Evolutionary conservation across 169 alveolate species (phyloP).

Genomic region (Plasmodium falciparum): DNA sequence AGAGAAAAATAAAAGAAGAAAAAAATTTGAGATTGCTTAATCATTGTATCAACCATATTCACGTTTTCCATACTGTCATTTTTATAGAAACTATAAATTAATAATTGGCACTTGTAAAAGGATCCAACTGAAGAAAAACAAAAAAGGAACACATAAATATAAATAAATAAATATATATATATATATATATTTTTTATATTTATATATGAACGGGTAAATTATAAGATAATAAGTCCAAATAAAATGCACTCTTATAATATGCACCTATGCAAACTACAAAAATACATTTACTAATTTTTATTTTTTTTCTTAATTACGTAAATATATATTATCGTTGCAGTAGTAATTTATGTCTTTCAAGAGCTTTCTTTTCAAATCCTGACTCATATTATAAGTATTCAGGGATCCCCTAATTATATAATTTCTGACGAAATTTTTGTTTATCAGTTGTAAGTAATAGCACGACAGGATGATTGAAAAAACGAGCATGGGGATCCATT

Average conservation of each 20-base stretch:
- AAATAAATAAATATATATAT: background rate
- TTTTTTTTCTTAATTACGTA: conserved; percentile 19
- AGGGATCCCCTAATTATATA: background rate
- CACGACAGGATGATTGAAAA: conserved; percentile 6
- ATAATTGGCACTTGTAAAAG: conserved; percentile 46
- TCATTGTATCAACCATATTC: conserved; percentile 30
- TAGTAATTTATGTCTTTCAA: conserved; percentile 8
- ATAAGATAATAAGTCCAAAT: too few relatives aligned
- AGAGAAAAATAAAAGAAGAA: conserved; percentile 52
- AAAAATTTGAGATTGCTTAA: conserved; percentile 42
- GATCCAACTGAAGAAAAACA: conserved; percentile 13
- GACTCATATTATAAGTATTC: background rate
- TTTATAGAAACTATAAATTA: conserved; percentile 2
- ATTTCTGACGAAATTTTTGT: conserved; percentile 1
- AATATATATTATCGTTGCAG: conserved; percentile 13
- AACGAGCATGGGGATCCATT: conserved; percentile 32
- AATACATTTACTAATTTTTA: background rate
- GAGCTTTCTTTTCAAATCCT: background rate
- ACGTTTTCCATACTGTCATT: background rate
- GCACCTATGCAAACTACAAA: background rate
- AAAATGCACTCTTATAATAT: too few relatives aligned
- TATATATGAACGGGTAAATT: too few relatives aligned
- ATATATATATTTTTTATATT: too few relatives aligned
- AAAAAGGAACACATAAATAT: background rate
- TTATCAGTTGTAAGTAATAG: conserved; percentile 32